Evolutionary conservation across 306 rosid species (phyloP).

Genomic region (Adenanthera pavonina): DNA sequence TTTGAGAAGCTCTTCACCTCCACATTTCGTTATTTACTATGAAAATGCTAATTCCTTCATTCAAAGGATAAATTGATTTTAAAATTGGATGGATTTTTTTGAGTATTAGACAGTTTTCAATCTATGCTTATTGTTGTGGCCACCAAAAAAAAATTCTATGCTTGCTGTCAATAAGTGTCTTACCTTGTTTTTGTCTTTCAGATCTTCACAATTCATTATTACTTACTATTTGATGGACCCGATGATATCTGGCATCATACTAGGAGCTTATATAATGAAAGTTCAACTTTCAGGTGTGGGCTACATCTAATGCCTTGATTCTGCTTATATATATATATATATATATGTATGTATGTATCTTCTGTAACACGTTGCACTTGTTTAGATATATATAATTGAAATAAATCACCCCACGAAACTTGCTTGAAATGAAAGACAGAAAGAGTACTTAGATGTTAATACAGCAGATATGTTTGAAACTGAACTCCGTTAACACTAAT

Average conservation of each 20-base stretch:
- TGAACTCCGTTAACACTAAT: neutral
- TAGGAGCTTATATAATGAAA: constrained; percentile 66
- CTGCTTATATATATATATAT: neutral
- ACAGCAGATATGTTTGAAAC: constrained; percentile 1
- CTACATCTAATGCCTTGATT: constrained; percentile 4
- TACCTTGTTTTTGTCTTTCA: constrained; percentile 39
- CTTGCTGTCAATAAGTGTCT: constrained; percentile 22
- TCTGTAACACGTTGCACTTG: constrained; percentile 3
- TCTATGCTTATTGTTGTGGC: constrained; percentile 10
- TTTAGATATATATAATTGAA: constrained; percentile 20
- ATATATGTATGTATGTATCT: neutral
- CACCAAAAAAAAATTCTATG: neutral
- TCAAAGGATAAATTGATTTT: constrained; percentile 22
- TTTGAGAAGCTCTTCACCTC: constrained; percentile 4
- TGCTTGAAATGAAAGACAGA: neutral
- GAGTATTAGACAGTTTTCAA: constrained; percentile 9
- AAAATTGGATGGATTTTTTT: constrained; percentile 5
- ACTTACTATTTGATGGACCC: constrained; percentile 85
- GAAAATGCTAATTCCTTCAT: neutral
- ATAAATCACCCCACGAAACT: neutral
- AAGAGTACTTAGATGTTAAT: neutral
- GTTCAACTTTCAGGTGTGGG: constrained; percentile 75
- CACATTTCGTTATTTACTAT: neutral
- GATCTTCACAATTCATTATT: constrained; percentile 95
- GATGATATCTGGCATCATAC: constrained; percentile 85